Evolutionary conservation across 2,329 filamentous ascomycete genomes (phyloP).

Genomic region (Fusarium sarcochroum): DNA sequence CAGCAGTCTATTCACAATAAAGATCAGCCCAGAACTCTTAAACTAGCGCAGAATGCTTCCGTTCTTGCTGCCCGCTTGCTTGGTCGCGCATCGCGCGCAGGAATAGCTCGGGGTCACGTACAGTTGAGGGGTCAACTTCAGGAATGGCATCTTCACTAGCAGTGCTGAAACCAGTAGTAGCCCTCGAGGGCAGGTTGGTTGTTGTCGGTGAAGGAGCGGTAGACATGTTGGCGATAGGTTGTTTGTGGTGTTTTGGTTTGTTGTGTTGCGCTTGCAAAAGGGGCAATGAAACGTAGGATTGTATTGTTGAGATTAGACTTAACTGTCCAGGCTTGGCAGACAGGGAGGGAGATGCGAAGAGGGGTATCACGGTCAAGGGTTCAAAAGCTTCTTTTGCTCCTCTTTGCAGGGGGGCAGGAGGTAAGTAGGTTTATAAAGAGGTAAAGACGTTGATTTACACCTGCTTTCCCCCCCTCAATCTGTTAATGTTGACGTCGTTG

Average conservation of each 20-base stretch:
- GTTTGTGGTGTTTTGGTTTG: not conserved
- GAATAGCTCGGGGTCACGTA: constrained; percentile 54
- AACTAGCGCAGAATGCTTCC: not conserved
- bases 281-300: constrained; percentile 20
- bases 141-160: constrained; percentile 71
- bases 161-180: constrained; percentile 61
- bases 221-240: constrained; percentile 42
- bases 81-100: not conserved
- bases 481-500: constrained; percentile 39
- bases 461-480: not conserved
- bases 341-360: constrained; percentile 39
- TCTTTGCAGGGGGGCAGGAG: constrained; percentile 16
- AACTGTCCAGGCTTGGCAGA: constrained; percentile 36
- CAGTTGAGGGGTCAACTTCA: constrained; percentile 70
- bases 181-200: constrained; percentile 60
- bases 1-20: constrained; percentile 71
- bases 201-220: constrained; percentile 51
- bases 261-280: constrained; percentile 6
- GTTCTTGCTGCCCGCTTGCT: not conserved
- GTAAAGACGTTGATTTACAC: not conserved
- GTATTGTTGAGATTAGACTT: constrained; percentile 31
- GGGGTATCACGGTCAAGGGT: constrained; percentile 40
- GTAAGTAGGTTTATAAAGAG: constrained; percentile 14
- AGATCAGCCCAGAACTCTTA: constrained; percentile 17
- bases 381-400: constrained; percentile 34